Evolutionary conservation across 2,329 filamentous ascomycete genomes (phyloP), one percentile per base, ranked within the genome.

Genomic region (Trichoderma guizhouense): DNA sequence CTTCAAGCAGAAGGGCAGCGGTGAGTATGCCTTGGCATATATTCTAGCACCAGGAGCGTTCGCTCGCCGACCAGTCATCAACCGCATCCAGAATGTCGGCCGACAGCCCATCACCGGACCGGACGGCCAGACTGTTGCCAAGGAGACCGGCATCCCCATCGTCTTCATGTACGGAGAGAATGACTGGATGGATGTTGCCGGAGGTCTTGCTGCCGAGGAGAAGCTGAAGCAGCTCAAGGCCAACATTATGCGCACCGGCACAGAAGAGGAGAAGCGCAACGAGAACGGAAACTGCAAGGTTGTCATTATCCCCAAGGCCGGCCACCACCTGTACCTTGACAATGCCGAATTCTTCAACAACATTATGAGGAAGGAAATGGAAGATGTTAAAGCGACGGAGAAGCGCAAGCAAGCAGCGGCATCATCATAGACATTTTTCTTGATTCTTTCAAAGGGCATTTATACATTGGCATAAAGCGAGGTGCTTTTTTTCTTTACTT

Each of bases 111-210:
- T 88, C 72, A 76, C 77, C 63, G 77, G 77, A 3, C 71, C 78
- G 7, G 75, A 79, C 8, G 76, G 76, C 28, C 74, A 72, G 8
- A 73, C 75, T 11, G 71, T 76, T 18, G 71, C 77, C 53, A 82
- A 79, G 71, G 88, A 90, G 76, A 92, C 87, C 0, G 94, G 95
- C 1, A 86, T 94, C 64, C 95, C 96, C 0, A 85, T 98, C 36
- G 88, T 98, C 9, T 89, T 99, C 79, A 95, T 98, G 92, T 99
- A 99, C 79, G 96, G 96, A 74, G 95, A 98, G 77, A 91, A 96
- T 78, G 96, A 99, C 84, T 99, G 96, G 96, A 99, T 99, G 96
- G 96, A 99, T 76, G 91, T 96, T 9, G 90, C 90, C 0, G 96
- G 95, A 32, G 96, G 96, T 0, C 89, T 91, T 61, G 94, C 92